Evolutionary conservation across 2,329 filamentous ascomycete species (phyloP).

Genomic region (Talaromyces sp.): DNA sequence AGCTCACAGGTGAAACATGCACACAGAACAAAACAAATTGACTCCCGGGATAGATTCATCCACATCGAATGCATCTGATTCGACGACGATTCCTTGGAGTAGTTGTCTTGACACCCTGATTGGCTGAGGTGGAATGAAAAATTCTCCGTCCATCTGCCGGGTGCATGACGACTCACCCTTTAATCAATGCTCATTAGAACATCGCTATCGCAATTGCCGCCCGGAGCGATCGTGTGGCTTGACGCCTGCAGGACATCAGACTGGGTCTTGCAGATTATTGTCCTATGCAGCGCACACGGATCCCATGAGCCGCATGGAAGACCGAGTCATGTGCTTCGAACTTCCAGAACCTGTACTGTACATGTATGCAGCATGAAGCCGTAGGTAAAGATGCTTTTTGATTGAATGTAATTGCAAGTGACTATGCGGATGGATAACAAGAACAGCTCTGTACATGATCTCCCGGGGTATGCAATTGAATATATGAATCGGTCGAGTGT

Average conservation of each 20-base stretch:
- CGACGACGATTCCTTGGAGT: not conserved
- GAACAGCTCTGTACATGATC: conserved; percentile 10
- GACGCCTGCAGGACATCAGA: conserved; percentile 2
- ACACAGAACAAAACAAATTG: not conserved
- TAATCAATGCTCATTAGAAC: not conserved
- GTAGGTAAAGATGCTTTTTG: not conserved
- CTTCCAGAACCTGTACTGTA: not conserved
- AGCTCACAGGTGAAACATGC: not conserved
- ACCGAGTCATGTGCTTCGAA: not conserved
- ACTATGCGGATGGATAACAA: not conserved
- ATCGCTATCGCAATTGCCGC: not conserved
- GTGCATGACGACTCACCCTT: not conserved
- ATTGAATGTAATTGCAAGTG: not conserved
- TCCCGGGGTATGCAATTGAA: conserved; percentile 16
- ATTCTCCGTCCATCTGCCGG: not conserved
- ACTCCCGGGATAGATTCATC: not conserved
- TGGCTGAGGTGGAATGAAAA: not conserved
- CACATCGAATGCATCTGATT: not conserved
- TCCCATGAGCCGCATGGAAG: not conserved
- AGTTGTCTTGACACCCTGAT: not conserved
- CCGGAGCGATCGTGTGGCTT: conserved; percentile 2
- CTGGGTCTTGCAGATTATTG: not conserved
- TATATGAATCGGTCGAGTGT: conserved; percentile 18
- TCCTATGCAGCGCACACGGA: not conserved
- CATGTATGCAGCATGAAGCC: not conserved